Evolutionary conservation across 805 yeast species (phyloP), one percentile per base, ranked within the genome.

Genomic region (Starmerella lactis-condensi): DNA sequence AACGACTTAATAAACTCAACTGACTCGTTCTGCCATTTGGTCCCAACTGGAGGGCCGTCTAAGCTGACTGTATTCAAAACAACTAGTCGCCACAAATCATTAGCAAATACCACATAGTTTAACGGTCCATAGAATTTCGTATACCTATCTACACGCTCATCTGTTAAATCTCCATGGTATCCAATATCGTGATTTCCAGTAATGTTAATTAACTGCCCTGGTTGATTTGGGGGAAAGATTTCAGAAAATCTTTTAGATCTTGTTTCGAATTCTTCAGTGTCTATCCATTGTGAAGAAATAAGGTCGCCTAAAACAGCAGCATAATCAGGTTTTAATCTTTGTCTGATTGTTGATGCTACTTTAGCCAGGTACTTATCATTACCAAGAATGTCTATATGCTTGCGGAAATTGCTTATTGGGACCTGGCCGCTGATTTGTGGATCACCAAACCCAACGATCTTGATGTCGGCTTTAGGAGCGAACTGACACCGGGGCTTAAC

Each of bases 151-250:
- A 81, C 69, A 46, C 91, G 92, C 46, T 79, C 94, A 58, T 72
- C 71, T 0, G 93, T 82, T 24, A 91, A 79, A 53, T 89, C 98
- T 1, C 96, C 96, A 29, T 77, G 68, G 50, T 89, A 85, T 0
- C 98, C 98, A 29, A 85, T 72, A 51, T 89, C 98, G 51, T 89
- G 98, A 51, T 89, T 89, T 2, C 98, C 98, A 2, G 92, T 73
- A 28, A 89, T 58, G 50, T 89, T 89, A 38, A 81, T 65, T 47
- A 85, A 69, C 22, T 9, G 24, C 5, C 40, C 38, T 14, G 31
- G 35, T 4, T 21, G 31, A 7, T 8, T 4, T 2, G 35, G 14
- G 8, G 33, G 41, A 39, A 58, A 58, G 12, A 58, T 56, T 2
- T 28, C 28, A 21, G 33, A 19, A 41, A 41, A 82, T 38, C 96